Base-by-base conservation (phyloP, 2,329 filamentous ascomycete genomes). In the Botryotinia globosa region DNA sequence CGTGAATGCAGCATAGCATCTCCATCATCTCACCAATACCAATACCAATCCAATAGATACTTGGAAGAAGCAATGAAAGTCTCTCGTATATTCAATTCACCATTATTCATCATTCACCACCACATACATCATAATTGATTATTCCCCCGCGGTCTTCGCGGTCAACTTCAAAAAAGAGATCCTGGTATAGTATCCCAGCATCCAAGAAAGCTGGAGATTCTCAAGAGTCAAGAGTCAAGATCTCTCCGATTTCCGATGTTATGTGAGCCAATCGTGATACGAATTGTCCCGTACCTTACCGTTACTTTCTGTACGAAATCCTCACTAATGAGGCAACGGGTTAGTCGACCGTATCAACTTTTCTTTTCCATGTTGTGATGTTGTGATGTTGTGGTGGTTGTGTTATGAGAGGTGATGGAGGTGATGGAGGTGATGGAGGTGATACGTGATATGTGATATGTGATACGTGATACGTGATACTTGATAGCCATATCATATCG, bases 61-160 rank as follows among this genome's bases (percentile, higher is more conserved):
- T 25, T 51, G 9, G 12, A 62, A 34, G 16, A 62, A 62, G 25
- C 34, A 34, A 61, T 29, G 32, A 61, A 61, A 37, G 32, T 61
- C 48, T 54, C 48, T 29, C 58, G 32, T n/a, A 6, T 37, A 20
- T 61, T 61, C 32, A 8, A 16, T 39, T n/a, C 2, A 61, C 37
- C 8, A 18, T 63, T 20, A 63, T 14, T 59, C 56, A 59, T 14
- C 32, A 59, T 59, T 12, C 56, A 37, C 22, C 20, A 59, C n/a
- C n/a, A n/a, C n/a, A n/a, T n/a, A n/a, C n/a, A n/a, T n/a, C n/a
- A n/a, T n/a, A n/a, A n/a, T n/a, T n/a, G n/a, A n/a, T n/a, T 32
- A 59, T 72, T 69, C 44, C 64, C 64, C 65, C 65, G 71, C 71
- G 71, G 65, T 66, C 65, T 56, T 66, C 61, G 64, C 71, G 71